phyloP scores from a whole-genome alignment of 2,329 filamentous ascomycete species.

The Pseudodiploospora longispora region DNA sequence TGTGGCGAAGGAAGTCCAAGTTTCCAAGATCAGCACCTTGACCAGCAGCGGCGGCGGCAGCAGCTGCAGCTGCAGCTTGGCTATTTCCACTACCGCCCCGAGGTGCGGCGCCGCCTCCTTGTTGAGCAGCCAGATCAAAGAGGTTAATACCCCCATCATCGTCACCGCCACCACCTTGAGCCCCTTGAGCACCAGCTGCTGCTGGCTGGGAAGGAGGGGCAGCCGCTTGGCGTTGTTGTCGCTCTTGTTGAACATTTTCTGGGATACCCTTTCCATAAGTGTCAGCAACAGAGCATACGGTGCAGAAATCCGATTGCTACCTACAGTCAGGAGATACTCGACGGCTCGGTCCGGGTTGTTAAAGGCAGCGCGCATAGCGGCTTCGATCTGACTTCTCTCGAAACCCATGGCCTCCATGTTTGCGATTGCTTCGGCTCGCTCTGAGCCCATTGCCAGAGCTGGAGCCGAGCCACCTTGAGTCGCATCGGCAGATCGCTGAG shows the following conservation, averaged over 20 bases:
- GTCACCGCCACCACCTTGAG: constrained; percentile 32
- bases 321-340: constrained; percentile 83
- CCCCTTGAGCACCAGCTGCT: constrained; percentile 27
- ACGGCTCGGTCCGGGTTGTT: constrained; percentile 96
- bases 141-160: constrained; percentile 71
- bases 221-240: constrained; percentile 41
- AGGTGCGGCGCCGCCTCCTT: constrained; percentile 36
- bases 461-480: constrained; percentile 50
- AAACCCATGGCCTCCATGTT: constrained; percentile 99
- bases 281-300: constrained; percentile 5
- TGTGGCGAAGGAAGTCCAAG: constrained; percentile 88
- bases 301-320: constrained; percentile 22
- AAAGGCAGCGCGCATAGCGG: constrained; percentile 91
- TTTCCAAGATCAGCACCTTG: constrained; percentile 57
- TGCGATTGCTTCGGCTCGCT: constrained; percentile 72
- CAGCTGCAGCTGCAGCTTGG: constrained; percentile 34
- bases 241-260: constrained; percentile 68
- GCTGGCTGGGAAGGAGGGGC: constrained; percentile 30
- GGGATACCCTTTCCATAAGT: constrained; percentile 66
- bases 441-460: constrained; percentile 76
- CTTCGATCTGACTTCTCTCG: constrained; percentile 76
- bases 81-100: constrained; percentile 35
- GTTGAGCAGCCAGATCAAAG: constrained; percentile 86
- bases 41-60: constrained; percentile 42
- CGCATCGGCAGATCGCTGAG: constrained; percentile 35